A percentile compares a stretch with the other conserved stretches of the same genome.
These are phyloP conservation scores for Salix exigua DNA, from an alignment of 345 rosid genomes.

Conservation along the genomic window DNA sequence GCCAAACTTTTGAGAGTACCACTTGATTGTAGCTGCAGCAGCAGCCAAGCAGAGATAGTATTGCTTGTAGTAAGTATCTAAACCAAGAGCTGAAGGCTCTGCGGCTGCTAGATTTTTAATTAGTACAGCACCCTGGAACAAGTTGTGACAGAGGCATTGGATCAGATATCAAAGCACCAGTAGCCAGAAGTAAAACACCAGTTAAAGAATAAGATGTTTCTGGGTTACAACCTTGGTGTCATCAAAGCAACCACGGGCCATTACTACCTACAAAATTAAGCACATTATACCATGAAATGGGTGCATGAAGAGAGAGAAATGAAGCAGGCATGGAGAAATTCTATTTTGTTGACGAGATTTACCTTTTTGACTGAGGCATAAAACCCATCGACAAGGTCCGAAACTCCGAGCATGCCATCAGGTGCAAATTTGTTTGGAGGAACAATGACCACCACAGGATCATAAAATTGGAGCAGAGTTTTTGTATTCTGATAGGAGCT, in stretches of 20 bases:
- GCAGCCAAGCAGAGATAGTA: slow-evolving; percentile 93
- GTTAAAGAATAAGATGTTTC: slow-evolving; percentile 9
- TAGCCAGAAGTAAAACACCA: slow-evolving; percentile 6
- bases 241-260: slow-evolving; percentile 89
- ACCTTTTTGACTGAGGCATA: slow-evolving; percentile 78
- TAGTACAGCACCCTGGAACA: slow-evolving; percentile 75
- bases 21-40: slow-evolving; percentile 80
- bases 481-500: slow-evolving; percentile 88
- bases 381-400: slow-evolving; percentile 68
- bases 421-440: slow-evolving; percentile 79
- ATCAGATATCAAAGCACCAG: slow-evolving; percentile 11
- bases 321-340: background rate
- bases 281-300: background rate
- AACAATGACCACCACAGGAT: slow-evolving; percentile 74
- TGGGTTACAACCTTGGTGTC: slow-evolving; percentile 74
- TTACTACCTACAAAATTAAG: slow-evolving; percentile 53
- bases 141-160: slow-evolving; percentile 17
- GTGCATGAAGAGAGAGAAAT: background rate
- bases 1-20: slow-evolving; percentile 43
- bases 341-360: background rate
- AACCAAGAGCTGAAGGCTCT: slow-evolving; percentile 89
- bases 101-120: slow-evolving; percentile 74
- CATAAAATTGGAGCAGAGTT: slow-evolving; percentile 77
- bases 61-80: slow-evolving; percentile 92
- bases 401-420: slow-evolving; percentile 90